Conservation (phyloP, 2,329 filamentous ascomycete genomes). For the Penicillium sp. region DNA sequence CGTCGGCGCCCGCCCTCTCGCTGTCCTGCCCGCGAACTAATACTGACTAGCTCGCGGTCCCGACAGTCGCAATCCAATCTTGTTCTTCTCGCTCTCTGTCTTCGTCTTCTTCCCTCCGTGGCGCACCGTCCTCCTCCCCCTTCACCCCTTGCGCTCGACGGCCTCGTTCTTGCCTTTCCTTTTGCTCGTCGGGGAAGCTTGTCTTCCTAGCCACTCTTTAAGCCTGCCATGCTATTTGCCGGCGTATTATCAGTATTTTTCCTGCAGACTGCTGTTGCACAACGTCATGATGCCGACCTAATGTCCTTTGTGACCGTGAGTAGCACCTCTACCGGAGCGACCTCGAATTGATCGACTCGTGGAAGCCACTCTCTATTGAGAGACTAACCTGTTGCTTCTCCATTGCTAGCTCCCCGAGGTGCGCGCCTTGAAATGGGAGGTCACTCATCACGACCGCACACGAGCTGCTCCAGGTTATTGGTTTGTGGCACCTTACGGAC, state of each 20-base stretch:
- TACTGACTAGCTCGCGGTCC: not conserved
- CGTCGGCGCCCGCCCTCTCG: not conserved
- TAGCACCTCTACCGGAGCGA: not conserved
- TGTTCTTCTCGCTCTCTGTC: slow-evolving; percentile 4
- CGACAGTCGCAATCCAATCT: not conserved
- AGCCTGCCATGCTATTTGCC: slow-evolving; percentile 28
- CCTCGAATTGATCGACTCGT: not conserved
- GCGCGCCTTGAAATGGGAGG: slow-evolving; percentile 32
- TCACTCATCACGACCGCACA: slow-evolving; percentile 25
- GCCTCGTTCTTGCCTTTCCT: slow-evolving; percentile 9
- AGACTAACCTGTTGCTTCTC: slow-evolving; percentile 8
- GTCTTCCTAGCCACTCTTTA: slow-evolving; percentile 34
- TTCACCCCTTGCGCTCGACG: slow-evolving; percentile 6
- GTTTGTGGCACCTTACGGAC: slow-evolving; percentile 50
- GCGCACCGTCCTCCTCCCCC: not conserved
- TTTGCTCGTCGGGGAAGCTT: slow-evolving; percentile 16
- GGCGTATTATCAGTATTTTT: slow-evolving; percentile 25
- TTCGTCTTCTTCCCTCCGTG: slow-evolving; percentile 1
- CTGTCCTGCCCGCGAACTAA: not conserved
- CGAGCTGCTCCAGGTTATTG: slow-evolving; percentile 47
- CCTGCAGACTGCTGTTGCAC: slow-evolving; percentile 24
- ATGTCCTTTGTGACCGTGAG: slow-evolving; percentile 39
- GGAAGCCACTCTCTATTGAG: not conserved
- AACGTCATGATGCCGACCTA: slow-evolving; percentile 32
- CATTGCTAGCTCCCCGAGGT: slow-evolving; percentile 30